Percentiles rank a stretch among this genome's conserved stretches.
Conservation (phyloP, 1,139 yeast species). For the Chernovozyma aurita region DNA sequence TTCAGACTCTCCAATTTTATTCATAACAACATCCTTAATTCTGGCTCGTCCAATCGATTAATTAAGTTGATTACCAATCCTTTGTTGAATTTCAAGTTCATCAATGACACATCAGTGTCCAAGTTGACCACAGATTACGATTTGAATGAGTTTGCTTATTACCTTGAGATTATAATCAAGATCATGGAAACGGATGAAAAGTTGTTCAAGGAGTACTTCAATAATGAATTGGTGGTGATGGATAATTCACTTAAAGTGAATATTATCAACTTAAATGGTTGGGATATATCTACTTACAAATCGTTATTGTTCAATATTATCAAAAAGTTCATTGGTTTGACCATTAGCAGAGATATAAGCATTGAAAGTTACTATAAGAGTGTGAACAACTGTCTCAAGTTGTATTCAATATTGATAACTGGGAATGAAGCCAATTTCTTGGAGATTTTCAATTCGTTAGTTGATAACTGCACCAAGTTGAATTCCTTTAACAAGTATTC, state of each 20-base stretch:
- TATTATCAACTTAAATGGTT: constrained; percentile 32
- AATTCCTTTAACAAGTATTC: constrained; percentile 9
- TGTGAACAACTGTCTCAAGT: constrained; percentile 29
- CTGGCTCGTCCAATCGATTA: constrained; percentile 57
- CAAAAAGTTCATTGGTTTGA: constrained; percentile 36
- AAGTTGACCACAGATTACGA: constrained; percentile 42
- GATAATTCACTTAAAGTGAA: constrained; percentile 38
- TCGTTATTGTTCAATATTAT: constrained; percentile 46
- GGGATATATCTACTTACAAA: constrained; percentile 64
- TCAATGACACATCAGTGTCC: constrained; percentile 14
- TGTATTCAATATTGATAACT: constrained; percentile 44
- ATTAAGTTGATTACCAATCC: constrained; percentile 55
- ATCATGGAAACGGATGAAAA: constrained; percentile 45
- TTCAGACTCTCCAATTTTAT: constrained; percentile 50
- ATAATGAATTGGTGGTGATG: constrained; percentile 53
- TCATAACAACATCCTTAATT: constrained; percentile 35
- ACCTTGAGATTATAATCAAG: constrained; percentile 46
- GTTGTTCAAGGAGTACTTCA: constrained; percentile 41
- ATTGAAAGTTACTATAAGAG: constrained; percentile 22
- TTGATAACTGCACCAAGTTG: constrained; percentile 25
- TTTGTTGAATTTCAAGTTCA: constrained; percentile 36
- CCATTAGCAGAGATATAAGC: constrained; percentile 23
- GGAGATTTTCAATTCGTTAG: constrained; percentile 27
- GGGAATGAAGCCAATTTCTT: constrained; percentile 55
- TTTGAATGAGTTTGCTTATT: constrained; percentile 54